Base-by-base conservation (phyloP, 2,329 filamentous ascomycete species). In the Fusarium gaditjirri region DNA sequence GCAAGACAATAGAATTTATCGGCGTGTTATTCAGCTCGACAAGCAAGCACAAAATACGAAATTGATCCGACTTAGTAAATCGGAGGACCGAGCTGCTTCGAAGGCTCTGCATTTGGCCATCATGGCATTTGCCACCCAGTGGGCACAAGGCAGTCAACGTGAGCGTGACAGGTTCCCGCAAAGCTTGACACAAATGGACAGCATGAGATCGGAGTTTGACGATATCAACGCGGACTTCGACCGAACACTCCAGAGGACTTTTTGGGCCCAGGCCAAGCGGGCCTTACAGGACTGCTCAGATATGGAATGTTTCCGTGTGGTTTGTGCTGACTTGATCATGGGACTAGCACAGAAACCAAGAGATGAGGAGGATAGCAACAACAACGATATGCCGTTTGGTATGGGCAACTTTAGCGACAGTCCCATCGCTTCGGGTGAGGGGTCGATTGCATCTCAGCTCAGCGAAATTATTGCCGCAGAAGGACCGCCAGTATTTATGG, bases 71-170 rank as follows among this genome's bases (percentile, higher is more conserved):
- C 76, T 87, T 3, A 84, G 80, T 6, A 78, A 74, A 21, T 66
- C 73, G 2, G 83, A 88, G 62, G 83, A 86, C 44, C 79, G 79
- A n/a, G 81, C 81, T 9, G 84, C 82, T 33, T 81, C 82, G 2
- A 83, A 80, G 56, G 86, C 86, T 4, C 75, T 88, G 14, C 83
- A 87, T 55, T 75, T 85, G 7, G 81, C 83, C 6, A 86, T 88
- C 52, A 84, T 87, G 80, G 84, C 86, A 0, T 88, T 88, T 75
- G 84, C 86, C 8, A 84, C 86, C 2, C 86, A 88, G 68, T 87
- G 86, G 75, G 75, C 75, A 21, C 75, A 77, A 55, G 75, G 75
- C 2, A 77, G 75, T 29, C 74, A 77, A 36, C 75, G 75, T 25
- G 75, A 77, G 54, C 68, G 75, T 39, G 75, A 77, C 33, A 71